Base-by-base conservation (phyloP, 2,329 filamentous ascomycete species). In the Monosporascus sp. region DNA sequence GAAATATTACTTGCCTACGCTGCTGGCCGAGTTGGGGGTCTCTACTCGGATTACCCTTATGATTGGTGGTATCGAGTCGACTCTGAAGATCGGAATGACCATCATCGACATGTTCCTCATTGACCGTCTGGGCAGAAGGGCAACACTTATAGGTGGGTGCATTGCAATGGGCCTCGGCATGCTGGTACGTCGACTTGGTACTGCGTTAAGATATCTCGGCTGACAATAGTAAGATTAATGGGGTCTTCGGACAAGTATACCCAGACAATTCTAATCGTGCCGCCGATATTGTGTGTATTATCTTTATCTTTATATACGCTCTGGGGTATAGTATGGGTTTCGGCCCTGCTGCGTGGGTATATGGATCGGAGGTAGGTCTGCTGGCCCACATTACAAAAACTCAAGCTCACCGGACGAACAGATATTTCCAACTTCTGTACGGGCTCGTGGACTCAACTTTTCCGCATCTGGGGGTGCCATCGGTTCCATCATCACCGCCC, bases 391-490 rank as follows among this genome's bases (percentile, higher is more conserved):
- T 14, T n/a, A 44, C 46, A 48, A 14, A 9, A 22, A 47, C 20
- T 41, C 48, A 18, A 2, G 36, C 54, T 53, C 38, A 55, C 15
- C 18, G 7, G 2, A 15, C 35, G 2, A 17, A 11, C 27, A 76
- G 73, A 83, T 83, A 57, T 83, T 84, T 60, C 80, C 80, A 2
- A 82, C 80, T 0, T 70, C 78, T 5, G 71, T 81, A n/a, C 77
- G 80, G 11, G 79, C 80, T 3, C 74, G 77, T 1, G 80, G 80
- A 3, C 72, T 83, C 50, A 83, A 79, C 62, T 73, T 83, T 39
- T 74, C 79, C 0, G 78, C 80, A 0, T 78, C 78, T 0, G 78
- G 74, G 0, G 77, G 78, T 22, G 74, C 80, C n/a, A 72, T 82
- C 38, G 81, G 79, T 0, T 77, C 79, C 27, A 76, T 83, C 49